phyloP scores from a whole-genome alignment of 139 green algal species.

The Coelastrella sp. region DNA sequence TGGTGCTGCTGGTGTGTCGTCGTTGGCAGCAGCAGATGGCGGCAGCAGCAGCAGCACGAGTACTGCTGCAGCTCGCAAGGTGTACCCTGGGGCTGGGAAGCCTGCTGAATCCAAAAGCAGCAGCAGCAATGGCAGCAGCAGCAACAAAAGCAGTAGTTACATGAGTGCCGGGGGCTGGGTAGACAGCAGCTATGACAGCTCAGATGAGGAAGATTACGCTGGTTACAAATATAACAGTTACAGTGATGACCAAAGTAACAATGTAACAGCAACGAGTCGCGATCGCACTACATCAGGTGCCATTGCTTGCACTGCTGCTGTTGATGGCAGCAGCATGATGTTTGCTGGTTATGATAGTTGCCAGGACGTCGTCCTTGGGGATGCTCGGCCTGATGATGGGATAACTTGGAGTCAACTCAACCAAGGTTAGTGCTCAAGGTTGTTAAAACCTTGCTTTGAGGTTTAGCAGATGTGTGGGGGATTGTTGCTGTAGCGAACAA shows the following conservation, averaged over 20 bases:
- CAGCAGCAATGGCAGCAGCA: background rate
- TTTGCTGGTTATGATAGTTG: background rate
- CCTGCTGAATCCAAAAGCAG: background rate
- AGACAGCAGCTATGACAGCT: background rate
- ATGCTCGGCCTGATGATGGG: background rate
- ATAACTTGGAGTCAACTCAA: slow-evolving; percentile 35
- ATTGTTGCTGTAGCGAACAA: too few species aligned
- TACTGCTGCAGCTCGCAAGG: background rate
- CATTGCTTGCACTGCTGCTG: background rate
- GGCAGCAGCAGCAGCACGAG: background rate
- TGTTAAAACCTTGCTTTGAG: background rate
- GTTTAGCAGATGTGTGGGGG: background rate
- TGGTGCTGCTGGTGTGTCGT: background rate
- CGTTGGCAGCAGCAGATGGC: background rate
- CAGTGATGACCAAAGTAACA: background rate
- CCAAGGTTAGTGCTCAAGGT: background rate
- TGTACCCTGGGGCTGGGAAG: background rate
- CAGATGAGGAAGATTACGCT: slow-evolving; percentile 2
- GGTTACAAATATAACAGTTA: background rate
- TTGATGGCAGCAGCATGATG: background rate
- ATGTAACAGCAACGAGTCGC: background rate
- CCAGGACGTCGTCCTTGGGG: background rate
- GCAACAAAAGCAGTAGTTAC: background rate
- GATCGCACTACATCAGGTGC: background rate
- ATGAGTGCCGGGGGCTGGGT: background rate